phyloP scores from a whole-genome alignment of 164 flowering plant genomes.

The Dillenia suffruticosa region DNA sequence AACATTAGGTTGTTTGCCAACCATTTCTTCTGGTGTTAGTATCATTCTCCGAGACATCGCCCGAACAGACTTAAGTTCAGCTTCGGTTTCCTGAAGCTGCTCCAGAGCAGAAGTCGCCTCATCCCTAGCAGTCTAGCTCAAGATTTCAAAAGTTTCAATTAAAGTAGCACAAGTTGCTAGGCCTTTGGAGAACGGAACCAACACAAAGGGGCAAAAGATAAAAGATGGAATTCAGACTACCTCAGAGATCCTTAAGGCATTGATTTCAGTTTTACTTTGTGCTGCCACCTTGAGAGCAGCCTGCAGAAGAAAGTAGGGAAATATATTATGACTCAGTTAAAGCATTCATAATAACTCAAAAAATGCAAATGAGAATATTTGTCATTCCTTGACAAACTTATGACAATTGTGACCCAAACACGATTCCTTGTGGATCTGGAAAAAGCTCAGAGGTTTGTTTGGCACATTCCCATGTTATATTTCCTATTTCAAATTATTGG shows the following conservation, averaged over 20 bases:
- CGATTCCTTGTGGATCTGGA: too few relatives aligned
- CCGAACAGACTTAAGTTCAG: conserved; percentile 60
- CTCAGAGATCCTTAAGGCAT: conserved; percentile 40
- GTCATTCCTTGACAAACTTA: too few relatives aligned
- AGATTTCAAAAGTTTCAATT: conserved; percentile 7
- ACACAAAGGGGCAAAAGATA: conserved; percentile 4
- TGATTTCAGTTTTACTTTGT: conserved; percentile 40
- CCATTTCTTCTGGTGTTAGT: conserved; percentile 88
- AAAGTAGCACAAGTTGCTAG: not conserved
- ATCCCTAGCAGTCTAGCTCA: conserved; percentile 58
- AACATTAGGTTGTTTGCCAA: conserved; percentile 16
- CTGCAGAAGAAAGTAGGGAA: conserved; percentile 27
- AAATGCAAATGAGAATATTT: not conserved
- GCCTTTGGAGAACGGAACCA: too few relatives aligned
- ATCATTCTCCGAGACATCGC: conserved; percentile 54
- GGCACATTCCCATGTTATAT: too few relatives aligned
- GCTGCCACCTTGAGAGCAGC: conserved; percentile 71
- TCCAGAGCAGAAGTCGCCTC: conserved; percentile 65
- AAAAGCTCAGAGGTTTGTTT: too few relatives aligned
- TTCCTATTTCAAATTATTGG: too few relatives aligned
- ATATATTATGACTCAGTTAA: not conserved
- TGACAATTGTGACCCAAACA: too few relatives aligned
- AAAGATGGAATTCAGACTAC: conserved; percentile 27
- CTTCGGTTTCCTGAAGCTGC: conserved; percentile 61
- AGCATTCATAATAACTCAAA: not conserved